Evolutionary conservation across 352 stramenopile genomes (phyloP).

Genomic region (Blastocystis sp.): DNA sequence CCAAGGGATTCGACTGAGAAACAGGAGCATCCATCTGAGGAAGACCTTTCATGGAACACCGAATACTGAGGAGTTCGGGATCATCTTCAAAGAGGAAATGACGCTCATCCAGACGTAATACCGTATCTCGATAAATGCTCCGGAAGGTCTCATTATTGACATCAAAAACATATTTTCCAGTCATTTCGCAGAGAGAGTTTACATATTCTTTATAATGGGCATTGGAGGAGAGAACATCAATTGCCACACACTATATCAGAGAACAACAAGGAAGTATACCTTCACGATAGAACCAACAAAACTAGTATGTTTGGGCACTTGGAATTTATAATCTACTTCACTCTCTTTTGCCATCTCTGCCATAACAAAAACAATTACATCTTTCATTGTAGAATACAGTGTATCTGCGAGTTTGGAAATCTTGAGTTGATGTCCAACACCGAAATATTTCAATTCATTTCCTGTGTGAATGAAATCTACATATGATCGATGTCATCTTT

Average conservation of each 20-base stretch:
- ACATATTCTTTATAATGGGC: neutral
- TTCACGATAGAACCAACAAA: slow-evolving; percentile 50
- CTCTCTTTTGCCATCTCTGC: slow-evolving; percentile 54
- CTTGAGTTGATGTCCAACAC: slow-evolving; percentile 39
- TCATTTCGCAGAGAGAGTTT: neutral
- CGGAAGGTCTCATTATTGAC: slow-evolving; percentile 1
- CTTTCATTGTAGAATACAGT: slow-evolving; percentile 41
- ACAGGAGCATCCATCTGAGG: neutral
- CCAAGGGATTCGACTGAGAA: neutral
- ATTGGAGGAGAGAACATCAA: slow-evolving; percentile 30
- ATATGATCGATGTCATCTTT: neutral
- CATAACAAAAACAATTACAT: slow-evolving; percentile 50
- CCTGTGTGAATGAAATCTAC: slow-evolving; percentile 27
- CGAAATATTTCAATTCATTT: slow-evolving; percentile 50
- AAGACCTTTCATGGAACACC: slow-evolving; percentile 5
- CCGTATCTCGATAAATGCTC: slow-evolving; percentile 21
- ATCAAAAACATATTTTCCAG: slow-evolving; percentile 44
- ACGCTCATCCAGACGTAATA: slow-evolving; percentile 30
- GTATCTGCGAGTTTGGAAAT: slow-evolving; percentile 58
- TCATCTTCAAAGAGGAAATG: slow-evolving; percentile 51
- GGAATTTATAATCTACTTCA: slow-evolving; percentile 48
- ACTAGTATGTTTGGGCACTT: slow-evolving; percentile 57
- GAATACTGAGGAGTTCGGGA: neutral
- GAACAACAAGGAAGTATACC: neutral
- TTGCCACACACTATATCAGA: slow-evolving; percentile 11